These are phyloP conservation scores for Ilex aquifolium DNA, from an alignment of 257 asterid species.

Conservation along the genomic window DNA sequence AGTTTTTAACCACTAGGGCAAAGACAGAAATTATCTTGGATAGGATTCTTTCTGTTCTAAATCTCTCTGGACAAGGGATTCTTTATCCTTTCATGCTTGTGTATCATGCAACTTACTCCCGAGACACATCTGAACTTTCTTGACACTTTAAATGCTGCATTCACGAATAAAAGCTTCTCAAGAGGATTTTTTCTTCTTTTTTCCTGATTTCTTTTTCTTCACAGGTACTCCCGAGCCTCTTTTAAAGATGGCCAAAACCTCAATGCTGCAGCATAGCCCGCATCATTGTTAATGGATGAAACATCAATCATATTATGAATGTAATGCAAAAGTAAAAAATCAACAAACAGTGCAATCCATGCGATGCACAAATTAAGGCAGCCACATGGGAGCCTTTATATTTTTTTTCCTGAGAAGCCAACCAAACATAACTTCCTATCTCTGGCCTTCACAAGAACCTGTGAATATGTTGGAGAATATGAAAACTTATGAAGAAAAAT, in stretches of 20 bases:
- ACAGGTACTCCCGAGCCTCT: constrained; percentile 44
- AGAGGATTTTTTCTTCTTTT: constrained; percentile 33
- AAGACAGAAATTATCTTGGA: not conserved
- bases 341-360: constrained; percentile 8
- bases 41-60: not conserved
- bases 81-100: not conserved
- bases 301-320: constrained; percentile 8
- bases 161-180: not conserved
- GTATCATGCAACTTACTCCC: not conserved
- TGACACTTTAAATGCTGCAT: not conserved
- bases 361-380: not conserved
- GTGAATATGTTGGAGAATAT: not conserved
- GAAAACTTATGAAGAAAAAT: no score
- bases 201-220: constrained; percentile 51
- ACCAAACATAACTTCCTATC: not conserved
- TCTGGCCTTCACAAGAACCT: not conserved
- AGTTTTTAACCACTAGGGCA: not conserved
- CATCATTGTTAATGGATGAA: constrained; percentile 9
- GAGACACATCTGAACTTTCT: not conserved
- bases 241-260: constrained; percentile 79
- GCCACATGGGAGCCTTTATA: no score
- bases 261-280: constrained; percentile 59
- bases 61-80: not conserved
- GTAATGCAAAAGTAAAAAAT: constrained; percentile 8
- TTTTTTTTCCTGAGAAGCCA: not conserved